Percentiles rank a stretch among this genome's conserved stretches.
These are phyloP conservation scores for Wickerhamiella kurtzmanii DNA, from an alignment of 805 yeast species.

Conservation along the genomic window DNA sequence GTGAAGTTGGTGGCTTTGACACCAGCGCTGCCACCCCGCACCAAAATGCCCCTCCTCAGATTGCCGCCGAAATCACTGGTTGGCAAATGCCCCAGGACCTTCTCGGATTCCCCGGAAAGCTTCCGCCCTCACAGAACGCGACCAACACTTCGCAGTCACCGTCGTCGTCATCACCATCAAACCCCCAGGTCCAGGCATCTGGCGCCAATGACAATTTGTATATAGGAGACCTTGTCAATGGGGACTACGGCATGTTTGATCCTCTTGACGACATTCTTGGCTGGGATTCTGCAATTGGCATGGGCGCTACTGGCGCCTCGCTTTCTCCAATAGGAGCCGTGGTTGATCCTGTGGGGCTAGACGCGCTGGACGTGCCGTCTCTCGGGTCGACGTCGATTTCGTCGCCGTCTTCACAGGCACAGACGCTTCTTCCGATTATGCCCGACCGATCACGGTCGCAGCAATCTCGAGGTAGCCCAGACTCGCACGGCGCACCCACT, in stretches of 20 bases:
- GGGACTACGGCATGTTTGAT: conserved; percentile 26
- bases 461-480: no score
- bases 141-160: no score
- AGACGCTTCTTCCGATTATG: neutral
- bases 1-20: neutral
- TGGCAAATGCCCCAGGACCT: conserved; percentile 10
- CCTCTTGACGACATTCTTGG: conserved; percentile 23
- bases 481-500: no score
- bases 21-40: no score
- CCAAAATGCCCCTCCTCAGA: conserved; percentile 7
- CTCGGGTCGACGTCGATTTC: neutral
- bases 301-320: neutral
- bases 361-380: neutral
- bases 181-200: no score
- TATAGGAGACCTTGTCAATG: conserved; percentile 23
- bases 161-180: no score
- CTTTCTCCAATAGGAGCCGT: neutral
- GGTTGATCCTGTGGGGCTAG: neutral
- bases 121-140: neutral
- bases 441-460: no score
- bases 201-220: conserved; percentile 2
- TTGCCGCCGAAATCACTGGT: conserved; percentile 14
- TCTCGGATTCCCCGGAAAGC: neutral
- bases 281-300: conserved; percentile 10
- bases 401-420: neutral